A percentile compares a stretch with the other conserved stretches of the same genome.
Conservation (phyloP, 805 yeast genomes). For the Kodamaea neixiangensis region DNA sequence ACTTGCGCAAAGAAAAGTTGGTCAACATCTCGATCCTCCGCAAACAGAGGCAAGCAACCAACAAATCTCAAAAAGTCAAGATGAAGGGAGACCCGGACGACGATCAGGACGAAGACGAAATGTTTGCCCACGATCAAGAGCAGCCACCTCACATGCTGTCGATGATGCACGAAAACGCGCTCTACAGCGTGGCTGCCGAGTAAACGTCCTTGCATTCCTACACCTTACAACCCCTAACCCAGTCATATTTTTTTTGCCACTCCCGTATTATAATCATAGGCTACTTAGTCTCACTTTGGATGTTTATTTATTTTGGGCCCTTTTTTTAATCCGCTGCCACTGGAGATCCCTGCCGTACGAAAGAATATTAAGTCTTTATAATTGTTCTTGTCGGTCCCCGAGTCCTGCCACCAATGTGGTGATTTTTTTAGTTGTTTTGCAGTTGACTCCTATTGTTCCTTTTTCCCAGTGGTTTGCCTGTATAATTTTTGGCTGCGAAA, state of each 20-base stretch:
- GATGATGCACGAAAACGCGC: constrained; percentile 5
- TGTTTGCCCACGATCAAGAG: not conserved
- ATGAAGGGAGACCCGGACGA: constrained; percentile 8
- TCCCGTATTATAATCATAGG: constrained; percentile 4
- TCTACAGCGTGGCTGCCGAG: constrained; percentile 7
- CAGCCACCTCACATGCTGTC: not conserved
- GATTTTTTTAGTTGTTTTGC: not conserved
- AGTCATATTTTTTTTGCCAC: not conserved
- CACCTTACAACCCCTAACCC: not conserved
- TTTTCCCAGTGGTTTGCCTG: constrained; percentile 4
- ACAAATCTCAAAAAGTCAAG: constrained; percentile 6
- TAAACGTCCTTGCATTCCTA: not conserved
- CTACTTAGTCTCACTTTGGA: constrained; percentile 3
- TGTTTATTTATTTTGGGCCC: constrained; percentile 4
- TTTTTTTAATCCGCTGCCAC: constrained; percentile 1
- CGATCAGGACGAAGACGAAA: constrained; percentile 2
- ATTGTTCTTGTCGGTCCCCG: constrained; percentile 1
- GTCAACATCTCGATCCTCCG: constrained; percentile 31
- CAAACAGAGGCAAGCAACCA: constrained; percentile 18
- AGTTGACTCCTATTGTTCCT: not conserved
- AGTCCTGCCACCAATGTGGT: not conserved
- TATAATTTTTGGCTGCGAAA: constrained; percentile 4
- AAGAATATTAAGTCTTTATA: constrained; percentile 3
- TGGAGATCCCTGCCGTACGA: not conserved
- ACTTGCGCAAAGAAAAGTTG: constrained; percentile 36